phyloP scores from a whole-genome alignment of 1,284 basidiomycete species.

The Cutaneotrichosporon sp. region DNA sequence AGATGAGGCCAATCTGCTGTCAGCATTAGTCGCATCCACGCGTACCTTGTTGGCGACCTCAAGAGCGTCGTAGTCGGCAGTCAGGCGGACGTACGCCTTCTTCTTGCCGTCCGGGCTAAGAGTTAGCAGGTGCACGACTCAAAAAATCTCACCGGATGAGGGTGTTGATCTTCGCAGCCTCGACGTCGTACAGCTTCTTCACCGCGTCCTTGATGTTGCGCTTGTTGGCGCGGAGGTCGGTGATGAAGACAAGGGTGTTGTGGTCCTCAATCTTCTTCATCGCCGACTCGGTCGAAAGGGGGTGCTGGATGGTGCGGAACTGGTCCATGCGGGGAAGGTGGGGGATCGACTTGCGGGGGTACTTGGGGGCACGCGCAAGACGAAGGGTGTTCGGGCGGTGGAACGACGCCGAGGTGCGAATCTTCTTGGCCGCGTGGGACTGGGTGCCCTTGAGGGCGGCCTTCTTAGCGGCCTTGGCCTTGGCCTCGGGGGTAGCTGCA shows the following conservation, averaged over 20 bases:
- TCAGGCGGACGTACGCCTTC: slow-evolving; percentile 97
- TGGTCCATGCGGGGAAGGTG: slow-evolving; percentile 98
- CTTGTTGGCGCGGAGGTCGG: slow-evolving; percentile 95
- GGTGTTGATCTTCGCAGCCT: slow-evolving; percentile 95
- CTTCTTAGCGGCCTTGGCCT: slow-evolving; percentile 95
- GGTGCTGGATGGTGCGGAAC: slow-evolving; percentile 85
- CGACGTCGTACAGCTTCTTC: slow-evolving; percentile 98
- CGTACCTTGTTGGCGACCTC: slow-evolving; percentile 98
- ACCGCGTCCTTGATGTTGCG: slow-evolving; percentile 98
- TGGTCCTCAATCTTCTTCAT: slow-evolving; percentile 97
- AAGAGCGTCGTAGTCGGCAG: slow-evolving; percentile 92
- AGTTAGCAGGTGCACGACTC: neutral
- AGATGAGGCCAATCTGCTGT: slow-evolving; percentile 55
- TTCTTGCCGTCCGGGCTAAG: slow-evolving; percentile 94
- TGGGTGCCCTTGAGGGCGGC: slow-evolving; percentile 86
- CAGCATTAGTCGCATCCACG: slow-evolving; percentile 17
- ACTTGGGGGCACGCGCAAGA: slow-evolving; percentile 80
- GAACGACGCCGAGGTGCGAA: slow-evolving; percentile 85
- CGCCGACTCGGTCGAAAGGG: slow-evolving; percentile 61
- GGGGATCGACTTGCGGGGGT: slow-evolving; percentile 89
- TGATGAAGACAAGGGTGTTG: slow-evolving; percentile 98
- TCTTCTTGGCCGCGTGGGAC: slow-evolving; percentile 75
- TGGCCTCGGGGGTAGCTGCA: slow-evolving; percentile 59
- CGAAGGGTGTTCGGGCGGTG: slow-evolving; percentile 94
- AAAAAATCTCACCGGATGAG: slow-evolving; percentile 74